Conservation (phyloP, 331 rosid genomes). For the Arachis monticola region DNA sequence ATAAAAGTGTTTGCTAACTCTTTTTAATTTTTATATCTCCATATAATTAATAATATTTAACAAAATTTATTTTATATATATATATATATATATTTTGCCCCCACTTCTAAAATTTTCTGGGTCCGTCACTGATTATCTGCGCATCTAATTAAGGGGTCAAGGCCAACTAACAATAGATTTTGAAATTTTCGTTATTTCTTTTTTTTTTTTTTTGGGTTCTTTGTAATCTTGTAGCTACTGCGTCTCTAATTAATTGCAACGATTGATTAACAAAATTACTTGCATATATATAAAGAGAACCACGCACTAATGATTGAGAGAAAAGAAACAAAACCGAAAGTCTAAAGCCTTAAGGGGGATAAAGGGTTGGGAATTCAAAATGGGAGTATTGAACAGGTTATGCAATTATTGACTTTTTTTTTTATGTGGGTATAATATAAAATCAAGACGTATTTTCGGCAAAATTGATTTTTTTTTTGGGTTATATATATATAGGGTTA, state of each 20-base stretch:
- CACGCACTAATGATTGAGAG: not conserved
- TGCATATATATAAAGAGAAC: not conserved
- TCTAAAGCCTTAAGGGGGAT: not conserved
- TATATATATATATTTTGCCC: too few species aligned
- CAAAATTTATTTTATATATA: too few species aligned
- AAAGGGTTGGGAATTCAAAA: not conserved
- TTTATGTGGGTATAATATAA: too few species aligned
- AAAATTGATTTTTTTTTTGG: too few species aligned
- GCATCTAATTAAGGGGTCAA: not conserved
- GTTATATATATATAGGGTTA: too few species aligned
- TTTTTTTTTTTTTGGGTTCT: too few species aligned
- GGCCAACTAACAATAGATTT: conserved; percentile 29
- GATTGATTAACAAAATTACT: conserved; percentile 30
- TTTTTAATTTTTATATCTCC: too few species aligned
- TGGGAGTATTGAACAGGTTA: not conserved
- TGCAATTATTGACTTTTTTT: conserved; percentile 32
- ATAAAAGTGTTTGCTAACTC: too few species aligned
- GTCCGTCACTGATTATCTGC: not conserved
- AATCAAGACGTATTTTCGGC: too few species aligned
- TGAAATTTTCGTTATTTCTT: not conserved
- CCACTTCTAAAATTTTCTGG: too few species aligned
- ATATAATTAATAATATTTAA: too few species aligned
- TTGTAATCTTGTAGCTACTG: not conserved
- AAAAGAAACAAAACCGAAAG: not conserved
- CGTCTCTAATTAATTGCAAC: conserved; percentile 6